A percentile compares a stretch with the other conserved stretches of the same genome.
phyloP scores from a whole-genome alignment of 306 rosid species.

The Begonia masoniana region DNA sequence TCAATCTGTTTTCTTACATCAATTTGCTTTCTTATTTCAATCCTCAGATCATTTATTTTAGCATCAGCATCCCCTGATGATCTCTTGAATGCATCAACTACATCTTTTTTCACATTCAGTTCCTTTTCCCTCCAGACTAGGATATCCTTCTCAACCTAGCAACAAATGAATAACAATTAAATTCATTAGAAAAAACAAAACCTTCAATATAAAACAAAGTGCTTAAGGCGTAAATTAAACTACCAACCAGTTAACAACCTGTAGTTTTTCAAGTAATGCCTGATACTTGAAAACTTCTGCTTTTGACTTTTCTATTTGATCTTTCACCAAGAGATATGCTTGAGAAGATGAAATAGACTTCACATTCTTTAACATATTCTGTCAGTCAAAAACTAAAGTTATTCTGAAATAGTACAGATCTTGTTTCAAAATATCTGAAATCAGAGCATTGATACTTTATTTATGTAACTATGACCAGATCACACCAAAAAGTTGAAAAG shows the following conservation, averaged over 20 bases:
- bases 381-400: conserved; percentile 14
- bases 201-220: conserved; percentile 9
- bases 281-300: conserved; percentile 52
- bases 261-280: conserved; percentile 71
- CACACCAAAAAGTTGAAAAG: background rate
- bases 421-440: too few species aligned
- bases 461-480: background rate
- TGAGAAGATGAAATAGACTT: conserved; percentile 56
- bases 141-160: conserved; percentile 85
- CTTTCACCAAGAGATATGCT: conserved; percentile 54
- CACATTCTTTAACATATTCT: conserved; percentile 71
- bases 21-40: conserved; percentile 51
- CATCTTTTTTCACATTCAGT: conserved; percentile 58
- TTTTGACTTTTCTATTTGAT: conserved; percentile 67
- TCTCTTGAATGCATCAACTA: conserved; percentile 61
- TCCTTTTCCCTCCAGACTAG: conserved; percentile 86
- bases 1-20: conserved; percentile 51
- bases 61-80: conserved; percentile 46
- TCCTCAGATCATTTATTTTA: conserved; percentile 43
- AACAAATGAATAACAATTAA: conserved; percentile 5
- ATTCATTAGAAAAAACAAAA: conserved; percentile 22
- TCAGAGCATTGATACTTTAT: background rate
- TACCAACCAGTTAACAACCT: conserved; percentile 93
- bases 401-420: too few species aligned
- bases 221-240: conserved; percentile 42